A percentile compares a stretch with the other conserved stretches of the same genome.
Evolutionary conservation across 164 flowering plant species (phyloP).

Genomic region (Buxus sempervirens): DNA sequence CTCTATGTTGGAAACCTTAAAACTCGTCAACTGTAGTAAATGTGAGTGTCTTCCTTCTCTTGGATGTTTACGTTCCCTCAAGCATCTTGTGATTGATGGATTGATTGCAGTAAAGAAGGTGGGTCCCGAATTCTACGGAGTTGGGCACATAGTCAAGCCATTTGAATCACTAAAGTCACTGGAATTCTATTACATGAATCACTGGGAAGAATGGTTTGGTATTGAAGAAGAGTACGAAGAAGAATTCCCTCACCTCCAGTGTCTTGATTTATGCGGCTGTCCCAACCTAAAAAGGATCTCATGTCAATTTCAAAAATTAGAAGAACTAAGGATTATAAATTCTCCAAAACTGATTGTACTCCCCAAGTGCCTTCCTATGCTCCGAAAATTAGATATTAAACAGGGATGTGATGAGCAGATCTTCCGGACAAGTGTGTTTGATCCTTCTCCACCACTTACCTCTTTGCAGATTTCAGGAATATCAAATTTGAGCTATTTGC

Average conservation of each 20-base stretch:
- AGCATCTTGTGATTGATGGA: conserved; percentile 2
- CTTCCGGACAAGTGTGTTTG: too few relatives aligned
- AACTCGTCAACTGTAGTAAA: background rate
- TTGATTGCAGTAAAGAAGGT: conserved; percentile 7
- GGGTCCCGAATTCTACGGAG: conserved; percentile 21
- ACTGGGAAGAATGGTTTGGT: conserved; percentile 21
- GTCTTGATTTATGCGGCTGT: conserved; percentile 13
- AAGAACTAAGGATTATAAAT: background rate
- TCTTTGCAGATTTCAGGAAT: background rate
- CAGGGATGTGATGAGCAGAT: background rate
- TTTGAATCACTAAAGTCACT: conserved; percentile 19
- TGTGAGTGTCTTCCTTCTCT: conserved; percentile 24
- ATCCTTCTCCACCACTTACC: background rate
- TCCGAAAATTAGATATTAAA: background rate
- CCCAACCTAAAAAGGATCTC: conserved; percentile 11
- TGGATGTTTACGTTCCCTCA: conserved; percentile 28
- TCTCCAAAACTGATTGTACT: conserved; percentile 3
- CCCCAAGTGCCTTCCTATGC: background rate
- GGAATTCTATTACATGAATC: conserved; percentile 12
- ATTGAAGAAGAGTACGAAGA: background rate
- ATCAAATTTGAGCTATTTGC: too few relatives aligned
- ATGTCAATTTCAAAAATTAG: background rate
- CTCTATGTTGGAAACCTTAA: conserved; percentile 5
- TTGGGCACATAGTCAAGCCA: background rate
- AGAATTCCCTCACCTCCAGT: conserved; percentile 16